These are phyloP conservation scores for Fusarium decemcellulare DNA, from an alignment of 2,329 filamentous ascomycete genomes.

Conservation along the genomic window DNA sequence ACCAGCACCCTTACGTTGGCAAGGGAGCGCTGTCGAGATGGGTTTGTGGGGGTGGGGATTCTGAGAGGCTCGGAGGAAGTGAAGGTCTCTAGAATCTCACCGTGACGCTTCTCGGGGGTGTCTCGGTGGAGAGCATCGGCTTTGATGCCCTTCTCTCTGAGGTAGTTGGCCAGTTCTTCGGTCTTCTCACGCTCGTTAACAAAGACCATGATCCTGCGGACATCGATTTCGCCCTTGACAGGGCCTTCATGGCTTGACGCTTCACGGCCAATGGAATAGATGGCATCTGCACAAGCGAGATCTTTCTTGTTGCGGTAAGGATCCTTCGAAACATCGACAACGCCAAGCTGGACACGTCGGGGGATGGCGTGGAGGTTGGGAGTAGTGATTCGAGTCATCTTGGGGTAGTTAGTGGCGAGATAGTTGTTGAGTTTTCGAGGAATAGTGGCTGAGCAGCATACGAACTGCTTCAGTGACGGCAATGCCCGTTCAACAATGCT, in stretches of 20 bases:
- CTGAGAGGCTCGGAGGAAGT: slow-evolving; percentile 65
- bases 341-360: slow-evolving; percentile 91
- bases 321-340: slow-evolving; percentile 92
- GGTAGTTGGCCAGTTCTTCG: slow-evolving; percentile 82
- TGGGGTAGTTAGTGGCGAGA: slow-evolving; percentile 85
- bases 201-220: slow-evolving; percentile 93
- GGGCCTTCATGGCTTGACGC: slow-evolving; percentile 70
- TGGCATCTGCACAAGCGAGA: slow-evolving; percentile 93
- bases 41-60: slow-evolving; percentile 47
- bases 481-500: slow-evolving; percentile 85
- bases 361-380: slow-evolving; percentile 97
- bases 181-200: slow-evolving; percentile 97
- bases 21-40: slow-evolving; percentile 65
- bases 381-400: slow-evolving; percentile 88
- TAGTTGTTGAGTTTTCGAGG: slow-evolving; percentile 89
- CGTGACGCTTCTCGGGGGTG: slow-evolving; percentile 81
- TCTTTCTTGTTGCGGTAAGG: slow-evolving; percentile 94
- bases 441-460: slow-evolving; percentile 97
- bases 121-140: slow-evolving; percentile 89
- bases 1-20: slow-evolving; percentile 91
- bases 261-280: slow-evolving; percentile 93
- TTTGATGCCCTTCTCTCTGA: slow-evolving; percentile 88
- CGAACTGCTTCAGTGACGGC: slow-evolving; percentile 86
- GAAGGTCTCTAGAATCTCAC: slow-evolving; percentile 83
- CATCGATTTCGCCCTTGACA: slow-evolving; percentile 70